Conservation (phyloP, 148 eudicot species). For the Camellia lanceoleosa region DNA sequence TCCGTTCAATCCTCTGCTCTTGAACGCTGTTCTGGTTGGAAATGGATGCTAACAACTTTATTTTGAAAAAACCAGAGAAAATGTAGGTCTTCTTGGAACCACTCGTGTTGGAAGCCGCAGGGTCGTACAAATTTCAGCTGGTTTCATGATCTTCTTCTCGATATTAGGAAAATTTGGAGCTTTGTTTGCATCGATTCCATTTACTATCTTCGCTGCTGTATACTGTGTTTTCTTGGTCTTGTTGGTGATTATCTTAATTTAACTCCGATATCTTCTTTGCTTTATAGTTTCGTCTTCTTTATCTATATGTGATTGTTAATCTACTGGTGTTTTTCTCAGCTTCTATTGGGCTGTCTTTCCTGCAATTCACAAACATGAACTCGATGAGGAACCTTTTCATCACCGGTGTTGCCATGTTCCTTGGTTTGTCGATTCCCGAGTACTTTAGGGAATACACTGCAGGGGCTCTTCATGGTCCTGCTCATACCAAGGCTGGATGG, state of each 20-base stretch:
- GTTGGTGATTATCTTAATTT: constrained; percentile 55
- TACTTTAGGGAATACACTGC: constrained; percentile 80
- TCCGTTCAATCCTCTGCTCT: not conserved
- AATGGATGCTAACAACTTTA: not conserved
- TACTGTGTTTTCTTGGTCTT: constrained; percentile 93
- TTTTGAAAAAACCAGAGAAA: constrained; percentile 61
- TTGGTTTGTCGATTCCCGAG: constrained; percentile 91
- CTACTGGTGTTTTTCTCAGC: constrained; percentile 39
- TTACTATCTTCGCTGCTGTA: constrained; percentile 87
- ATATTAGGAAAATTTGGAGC: constrained; percentile 76
- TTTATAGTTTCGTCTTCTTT: not conserved
- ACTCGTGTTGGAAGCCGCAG: constrained; percentile 90
- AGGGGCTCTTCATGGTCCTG: constrained; percentile 77
- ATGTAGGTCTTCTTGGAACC: constrained; percentile 34
- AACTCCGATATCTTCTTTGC: not conserved
- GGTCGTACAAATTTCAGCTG: constrained; percentile 93
- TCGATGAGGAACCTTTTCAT: constrained; percentile 96
- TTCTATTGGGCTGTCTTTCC: constrained; percentile 86
- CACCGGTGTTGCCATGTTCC: constrained; percentile 75
- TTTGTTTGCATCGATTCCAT: constrained; percentile 93
- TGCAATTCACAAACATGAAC: constrained; percentile 99
- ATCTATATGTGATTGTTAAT: not conserved
- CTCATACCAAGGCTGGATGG: constrained; percentile 96
- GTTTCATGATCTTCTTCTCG: constrained; percentile 98
- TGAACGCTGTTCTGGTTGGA: too few species aligned